These are phyloP conservation scores for Hypoxylon fuscum DNA, from an alignment of 495 filamentous ascomycete genomes.

Conservation along the genomic window DNA sequence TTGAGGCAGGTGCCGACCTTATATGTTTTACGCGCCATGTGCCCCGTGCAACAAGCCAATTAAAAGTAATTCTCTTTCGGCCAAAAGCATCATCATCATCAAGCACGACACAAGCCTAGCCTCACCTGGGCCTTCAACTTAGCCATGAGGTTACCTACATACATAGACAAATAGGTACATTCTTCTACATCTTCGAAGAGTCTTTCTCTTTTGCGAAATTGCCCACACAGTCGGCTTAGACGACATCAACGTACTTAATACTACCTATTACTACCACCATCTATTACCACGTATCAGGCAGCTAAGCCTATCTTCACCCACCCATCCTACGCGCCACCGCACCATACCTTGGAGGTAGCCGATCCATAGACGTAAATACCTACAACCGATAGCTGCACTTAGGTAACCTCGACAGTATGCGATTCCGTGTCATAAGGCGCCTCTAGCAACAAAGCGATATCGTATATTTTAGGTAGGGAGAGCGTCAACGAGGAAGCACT, in stretches of 20 bases:
- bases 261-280: background rate
- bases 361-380: too few relatives aligned
- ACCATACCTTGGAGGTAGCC: background rate
- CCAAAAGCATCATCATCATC: slow-evolving; percentile 17
- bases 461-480: slow-evolving; percentile 12
- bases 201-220: slow-evolving; percentile 5
- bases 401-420: slow-evolving; percentile 32
- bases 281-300: slow-evolving; percentile 5
- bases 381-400: too few relatives aligned
- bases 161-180: too few relatives aligned
- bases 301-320: slow-evolving; percentile 8
- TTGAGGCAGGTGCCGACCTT: slow-evolving; percentile 33
- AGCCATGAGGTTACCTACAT: slow-evolving; percentile 6
- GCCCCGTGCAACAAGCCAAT: slow-evolving; percentile 31
- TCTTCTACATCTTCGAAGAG: slow-evolving; percentile 3
- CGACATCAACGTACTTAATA: slow-evolving; percentile 4
- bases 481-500: slow-evolving; percentile 10
- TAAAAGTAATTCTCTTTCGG: slow-evolving; percentile 9
- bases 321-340: slow-evolving; percentile 10
- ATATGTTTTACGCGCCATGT: slow-evolving; percentile 34
- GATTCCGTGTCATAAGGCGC: slow-evolving; percentile 17
- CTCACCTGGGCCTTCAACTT: slow-evolving; percentile 9
- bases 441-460: slow-evolving; percentile 24
- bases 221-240: slow-evolving; percentile 1
- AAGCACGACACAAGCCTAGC: slow-evolving; percentile 14